phyloP scores from a whole-genome alignment of 148 eudicot species.

The Rhododendron griersonianum region DNA sequence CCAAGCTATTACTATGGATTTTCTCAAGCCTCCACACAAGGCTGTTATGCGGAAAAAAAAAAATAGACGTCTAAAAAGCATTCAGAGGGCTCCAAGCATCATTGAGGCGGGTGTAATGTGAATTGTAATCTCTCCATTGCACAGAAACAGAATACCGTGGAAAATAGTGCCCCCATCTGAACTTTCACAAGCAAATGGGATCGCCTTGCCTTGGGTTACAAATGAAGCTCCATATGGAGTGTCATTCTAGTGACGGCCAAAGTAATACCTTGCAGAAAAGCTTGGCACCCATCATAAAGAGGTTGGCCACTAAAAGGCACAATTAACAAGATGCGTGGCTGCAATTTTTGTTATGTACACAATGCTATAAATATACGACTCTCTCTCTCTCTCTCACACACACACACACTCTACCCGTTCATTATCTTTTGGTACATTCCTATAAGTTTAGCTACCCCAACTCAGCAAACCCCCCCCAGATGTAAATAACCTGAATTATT shows the following conservation, averaged over 20 bases:
- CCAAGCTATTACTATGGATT: not conserved
- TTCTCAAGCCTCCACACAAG: not conserved
- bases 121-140: not conserved
- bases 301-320: not conserved
- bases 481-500: not conserved
- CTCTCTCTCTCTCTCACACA: not conserved
- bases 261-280: not conserved
- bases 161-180: not conserved
- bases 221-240: not conserved
- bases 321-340: not conserved
- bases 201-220: not conserved
- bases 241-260: not conserved
- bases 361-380: not conserved
- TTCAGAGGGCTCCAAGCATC: conserved; percentile 2
- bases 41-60: not conserved
- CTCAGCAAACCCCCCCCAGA: not conserved
- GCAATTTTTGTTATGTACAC: not conserved
- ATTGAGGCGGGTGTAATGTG: not conserved
- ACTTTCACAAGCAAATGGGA: not conserved
- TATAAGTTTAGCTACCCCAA: not conserved
- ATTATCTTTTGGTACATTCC: not conserved
- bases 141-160: not conserved
- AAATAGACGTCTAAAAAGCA: not conserved
- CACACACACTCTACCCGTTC: not conserved
- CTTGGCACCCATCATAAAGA: not conserved